Base-by-base conservation (phyloP, 1,284 basidiomycete genomes). In the Rhodotorula sp. region DNA sequence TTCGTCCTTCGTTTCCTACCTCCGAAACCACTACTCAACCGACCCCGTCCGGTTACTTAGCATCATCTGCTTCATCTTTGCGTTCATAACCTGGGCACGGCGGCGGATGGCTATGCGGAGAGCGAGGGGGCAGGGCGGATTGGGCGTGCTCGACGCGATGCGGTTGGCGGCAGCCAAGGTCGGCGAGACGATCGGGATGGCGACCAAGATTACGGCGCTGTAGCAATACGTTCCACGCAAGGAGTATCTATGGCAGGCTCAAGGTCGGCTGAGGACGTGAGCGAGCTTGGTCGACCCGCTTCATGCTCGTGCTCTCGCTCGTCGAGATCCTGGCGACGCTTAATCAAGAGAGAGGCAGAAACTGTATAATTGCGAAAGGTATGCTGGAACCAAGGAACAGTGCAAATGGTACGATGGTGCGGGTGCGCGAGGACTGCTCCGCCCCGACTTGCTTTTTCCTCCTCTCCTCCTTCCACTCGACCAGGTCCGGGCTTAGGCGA, bases 401-500 rank as follows among this genome's bases (percentile, higher is more conserved):
- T 44, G 39, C 39, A 44, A 44, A 44, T 44, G 39, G 11, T 44
- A 44, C 39, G 39, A 44, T 44, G 39, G 39, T 13, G 36, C 19
- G 39, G 3, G 11, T 44, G 39, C 39, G 39, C 39, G 39, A 44
- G 39, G 39, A 44, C 39, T 44, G 39, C 39, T 44, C 19, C 39
- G 39, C 39, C 39, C 19, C 39, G 39, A 44, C 39, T 44, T 44
- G 39, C 39, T 44, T 44, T 44, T 44, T 36, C 36, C 39, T 15
- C 19, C 39, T 15, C 13, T 44, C 39, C 39, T 15, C 39, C 39
- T 44, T 44, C 39, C 39, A 10, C 39, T 44, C 3, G 39, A 15
- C 39, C 39, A 44, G 19, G 19, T 13, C 39, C 39, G 39, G 19
- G 39, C 24, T 39, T 30, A 66, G 8, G 85, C 85, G 83, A 84